Percentiles rank a stretch among this genome's conserved stretches.
These are phyloP conservation scores for Kwoniella dejecticola DNA, from an alignment of 768 basidiomycete genomes.

Conservation along the genomic window DNA sequence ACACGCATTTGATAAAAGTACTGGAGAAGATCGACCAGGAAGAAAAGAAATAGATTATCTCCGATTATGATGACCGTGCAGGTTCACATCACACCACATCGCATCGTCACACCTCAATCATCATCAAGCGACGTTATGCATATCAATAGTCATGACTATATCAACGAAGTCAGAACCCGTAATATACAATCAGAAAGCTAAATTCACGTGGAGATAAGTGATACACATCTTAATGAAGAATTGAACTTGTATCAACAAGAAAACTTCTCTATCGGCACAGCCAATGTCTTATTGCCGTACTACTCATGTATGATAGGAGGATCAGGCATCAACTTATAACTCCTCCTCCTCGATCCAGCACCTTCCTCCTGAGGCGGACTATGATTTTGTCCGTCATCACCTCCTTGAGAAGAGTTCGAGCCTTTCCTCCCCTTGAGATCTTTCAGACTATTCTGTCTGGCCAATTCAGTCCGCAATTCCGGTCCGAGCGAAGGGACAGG, in stretches of 20 bases:
- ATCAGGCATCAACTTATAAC: conserved; percentile 36
- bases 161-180: too few species aligned
- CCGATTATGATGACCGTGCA: too few species aligned
- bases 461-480: conserved; percentile 33
- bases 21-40: conserved; percentile 38
- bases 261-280: background rate
- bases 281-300: background rate
- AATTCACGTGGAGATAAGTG: too few species aligned
- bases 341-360: conserved; percentile 22
- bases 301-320: conserved; percentile 21
- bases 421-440: conserved; percentile 2
- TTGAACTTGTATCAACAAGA: background rate
- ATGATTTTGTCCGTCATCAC: background rate
- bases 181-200: too few species aligned
- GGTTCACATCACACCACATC: background rate
- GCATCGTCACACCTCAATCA: too few species aligned
- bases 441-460: conserved; percentile 16
- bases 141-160: too few species aligned
- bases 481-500: conserved; percentile 43
- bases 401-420: too few species aligned
- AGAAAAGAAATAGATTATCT: conserved; percentile 21
- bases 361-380: background rate
- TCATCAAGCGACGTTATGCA: too few species aligned
- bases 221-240: background rate
- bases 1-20: conserved; percentile 40